Base-by-base conservation (phyloP, 768 basidiomycete species). In the Trametes coccinea region DNA sequence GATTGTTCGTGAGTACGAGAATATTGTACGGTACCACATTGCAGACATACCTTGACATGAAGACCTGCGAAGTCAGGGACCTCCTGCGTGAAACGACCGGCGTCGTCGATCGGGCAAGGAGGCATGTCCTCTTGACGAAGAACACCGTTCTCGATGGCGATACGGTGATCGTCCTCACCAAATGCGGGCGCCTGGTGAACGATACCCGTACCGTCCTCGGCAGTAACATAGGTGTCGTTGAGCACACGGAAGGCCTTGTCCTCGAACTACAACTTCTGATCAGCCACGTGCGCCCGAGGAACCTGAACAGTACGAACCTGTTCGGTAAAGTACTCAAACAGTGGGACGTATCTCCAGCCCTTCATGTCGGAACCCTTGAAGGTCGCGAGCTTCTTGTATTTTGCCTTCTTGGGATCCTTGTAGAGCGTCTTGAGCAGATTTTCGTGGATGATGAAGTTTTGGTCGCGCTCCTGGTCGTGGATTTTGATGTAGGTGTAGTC, bases 111-210 rank as follows among this genome's bases (percentile, higher is more conserved):
- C 43, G 97, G 97, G 72, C 95, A 97, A 0, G 97, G 97, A 0
- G 97, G 95, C 84, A 95, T 87, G 73, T 98, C 95, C 47, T 96
- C 95, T 0, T 84, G 79, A 29, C 80, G 80, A n/a, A 98, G 73
- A 54, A 98, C 84, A 17, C 89, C 92, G 69, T 96, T 83, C 3
- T 86, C 85, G 62, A 96, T 82, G 30, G 92, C 89, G 68, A 99
- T 85, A 55, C 97, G 91, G 74, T 98, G 93, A 82, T 99, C 97
- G 69, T 99, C 97, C 73, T 98, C 96, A 79, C 97, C 97, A 70
- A 97, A 98, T 0, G 90, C 95, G 2, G 97, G 97, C 2, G 97
- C 94, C 77, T 99, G 97, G 73, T 99, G 97, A 33, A 99, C 97
- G 69, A 98, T 95, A 69, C 97, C 97, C 31, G 97, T 99, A 71